Evolutionary conservation across 345 rosid species (phyloP).

Genomic region (Erucastrum elatum): DNA sequence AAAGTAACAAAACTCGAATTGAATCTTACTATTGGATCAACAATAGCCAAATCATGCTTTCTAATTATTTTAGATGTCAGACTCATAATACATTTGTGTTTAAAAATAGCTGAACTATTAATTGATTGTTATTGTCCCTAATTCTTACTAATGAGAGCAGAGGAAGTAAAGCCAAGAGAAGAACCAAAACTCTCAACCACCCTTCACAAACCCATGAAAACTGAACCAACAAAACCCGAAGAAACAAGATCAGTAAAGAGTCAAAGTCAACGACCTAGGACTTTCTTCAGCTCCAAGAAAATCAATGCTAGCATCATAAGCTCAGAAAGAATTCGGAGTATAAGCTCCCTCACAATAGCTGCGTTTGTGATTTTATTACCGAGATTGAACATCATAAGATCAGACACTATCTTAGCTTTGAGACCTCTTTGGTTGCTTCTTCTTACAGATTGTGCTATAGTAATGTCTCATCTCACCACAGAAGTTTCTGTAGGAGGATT

Average conservation of each 20-base stretch:
- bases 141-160: conserved; percentile 10
- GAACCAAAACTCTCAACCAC: conserved; percentile 23
- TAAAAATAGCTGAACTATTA: neutral
- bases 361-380: conserved; percentile 53
- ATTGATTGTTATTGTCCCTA: neutral
- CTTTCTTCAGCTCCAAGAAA: conserved; percentile 53
- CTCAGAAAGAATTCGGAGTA: conserved; percentile 54
- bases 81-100: neutral
- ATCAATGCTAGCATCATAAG: conserved; percentile 55
- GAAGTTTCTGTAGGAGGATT: conserved; percentile 34
- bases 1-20: neutral
- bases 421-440: conserved; percentile 70
- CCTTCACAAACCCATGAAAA: conserved; percentile 1
- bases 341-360: conserved; percentile 61
- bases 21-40: neutral
- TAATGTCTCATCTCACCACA: conserved; percentile 43
- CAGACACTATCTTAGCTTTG: conserved; percentile 44
- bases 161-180: conserved; percentile 19
- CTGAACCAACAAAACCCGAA: conserved; percentile 24
- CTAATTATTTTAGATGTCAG: neutral
- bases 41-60: neutral
- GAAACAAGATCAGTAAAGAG: conserved; percentile 18
- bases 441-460: conserved; percentile 54
- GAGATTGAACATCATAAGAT: conserved; percentile 45
- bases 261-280: conserved; percentile 26